phyloP scores from a whole-genome alignment of 352 stramenopile genomes.

The Phytopythium litorale region DNA sequence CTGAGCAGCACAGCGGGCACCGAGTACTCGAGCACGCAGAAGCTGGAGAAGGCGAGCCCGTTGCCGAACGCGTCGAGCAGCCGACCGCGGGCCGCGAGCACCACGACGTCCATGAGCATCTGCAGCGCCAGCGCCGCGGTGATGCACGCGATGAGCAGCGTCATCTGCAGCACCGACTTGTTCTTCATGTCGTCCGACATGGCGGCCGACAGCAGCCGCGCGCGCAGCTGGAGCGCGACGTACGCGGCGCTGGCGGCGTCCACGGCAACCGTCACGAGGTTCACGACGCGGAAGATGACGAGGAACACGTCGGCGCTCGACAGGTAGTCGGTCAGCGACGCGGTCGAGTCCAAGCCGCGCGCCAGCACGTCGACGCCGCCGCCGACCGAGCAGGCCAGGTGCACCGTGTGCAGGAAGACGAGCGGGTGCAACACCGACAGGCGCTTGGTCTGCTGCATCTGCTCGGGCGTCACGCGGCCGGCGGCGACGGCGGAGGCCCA shows the following conservation, averaged over 20 bases:
- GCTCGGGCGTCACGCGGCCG: slow-evolving; percentile 38
- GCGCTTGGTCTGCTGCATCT: slow-evolving; percentile 43
- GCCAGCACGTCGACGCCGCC: slow-evolving; percentile 32
- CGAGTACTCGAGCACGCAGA: slow-evolving; percentile 53
- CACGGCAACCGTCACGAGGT: slow-evolving; percentile 37
- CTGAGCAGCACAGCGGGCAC: slow-evolving; percentile 49
- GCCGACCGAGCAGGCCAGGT: slow-evolving; percentile 33
- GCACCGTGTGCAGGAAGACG: slow-evolving; percentile 53
- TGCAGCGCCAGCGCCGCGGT: slow-evolving; percentile 39
- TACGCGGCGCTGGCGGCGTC: slow-evolving; percentile 40
- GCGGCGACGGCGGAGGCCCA: slow-evolving; percentile 58
- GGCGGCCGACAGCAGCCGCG: slow-evolving; percentile 46
- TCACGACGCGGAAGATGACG: slow-evolving; percentile 33
- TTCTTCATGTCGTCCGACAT: slow-evolving; percentile 76
- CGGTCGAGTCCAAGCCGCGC: slow-evolving; percentile 14
- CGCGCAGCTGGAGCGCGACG: slow-evolving; percentile 39
- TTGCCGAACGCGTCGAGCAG: slow-evolving; percentile 13
- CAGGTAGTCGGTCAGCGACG: slow-evolving; percentile 19
- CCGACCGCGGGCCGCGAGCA: slow-evolving; percentile 9
- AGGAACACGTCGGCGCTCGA: slow-evolving; percentile 21
- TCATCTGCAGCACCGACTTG: slow-evolving; percentile 72
- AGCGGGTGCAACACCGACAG: slow-evolving; percentile 50
- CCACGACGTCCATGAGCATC: slow-evolving; percentile 48
- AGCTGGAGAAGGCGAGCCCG: slow-evolving; percentile 32
- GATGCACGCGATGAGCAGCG: slow-evolving; percentile 43